Evolutionary conservation across 176 grass and related monocot species (phyloP).

Genomic region (Saccharum spontaneum): DNA sequence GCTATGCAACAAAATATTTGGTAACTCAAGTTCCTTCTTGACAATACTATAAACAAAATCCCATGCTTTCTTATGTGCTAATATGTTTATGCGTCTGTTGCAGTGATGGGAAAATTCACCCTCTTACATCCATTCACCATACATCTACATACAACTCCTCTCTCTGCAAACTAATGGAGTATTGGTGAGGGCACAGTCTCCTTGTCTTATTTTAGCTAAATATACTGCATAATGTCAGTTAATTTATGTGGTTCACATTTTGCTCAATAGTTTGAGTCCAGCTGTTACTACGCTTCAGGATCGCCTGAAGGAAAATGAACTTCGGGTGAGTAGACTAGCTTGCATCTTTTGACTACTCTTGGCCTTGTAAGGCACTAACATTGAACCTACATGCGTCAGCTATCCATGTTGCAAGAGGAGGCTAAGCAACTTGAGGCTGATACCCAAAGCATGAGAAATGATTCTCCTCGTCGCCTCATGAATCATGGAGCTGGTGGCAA

Average conservation of each 20-base stretch:
- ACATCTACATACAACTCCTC: slow-evolving; percentile 90
- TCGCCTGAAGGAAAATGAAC: slow-evolving; percentile 84
- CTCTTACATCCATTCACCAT: slow-evolving; percentile 91
- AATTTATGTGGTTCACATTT: slow-evolving; percentile 28
- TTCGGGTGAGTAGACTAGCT: slow-evolving; percentile 64
- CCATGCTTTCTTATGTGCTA: neutral
- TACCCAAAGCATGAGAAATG: slow-evolving; percentile 23
- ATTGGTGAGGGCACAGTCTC: slow-evolving; percentile 56
- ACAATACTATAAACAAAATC: neutral
- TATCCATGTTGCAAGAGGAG: slow-evolving; percentile 59
- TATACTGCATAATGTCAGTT: slow-evolving; percentile 7
- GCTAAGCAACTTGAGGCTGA: slow-evolving; percentile 57
- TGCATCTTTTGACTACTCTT: neutral
- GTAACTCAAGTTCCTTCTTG: slow-evolving; percentile 44
- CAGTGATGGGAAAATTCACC: slow-evolving; percentile 90
- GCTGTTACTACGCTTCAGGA: slow-evolving; percentile 74
- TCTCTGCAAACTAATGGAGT: slow-evolving; percentile 95
- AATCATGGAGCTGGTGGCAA: slow-evolving; percentile 36
- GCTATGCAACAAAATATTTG: slow-evolving; percentile 77
- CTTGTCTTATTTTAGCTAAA: slow-evolving; percentile 1
- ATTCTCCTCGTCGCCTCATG: slow-evolving; percentile 40
- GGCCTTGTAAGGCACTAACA: slow-evolving; percentile 28
- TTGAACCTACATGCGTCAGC: slow-evolving; percentile 18
- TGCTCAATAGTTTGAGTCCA: slow-evolving; percentile 70
- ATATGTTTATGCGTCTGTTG: slow-evolving; percentile 10